Evolutionary conservation across 441 rosid species (phyloP), one percentile per base, ranked within the genome.

Genomic region (Adansonia madagascariensis): DNA sequence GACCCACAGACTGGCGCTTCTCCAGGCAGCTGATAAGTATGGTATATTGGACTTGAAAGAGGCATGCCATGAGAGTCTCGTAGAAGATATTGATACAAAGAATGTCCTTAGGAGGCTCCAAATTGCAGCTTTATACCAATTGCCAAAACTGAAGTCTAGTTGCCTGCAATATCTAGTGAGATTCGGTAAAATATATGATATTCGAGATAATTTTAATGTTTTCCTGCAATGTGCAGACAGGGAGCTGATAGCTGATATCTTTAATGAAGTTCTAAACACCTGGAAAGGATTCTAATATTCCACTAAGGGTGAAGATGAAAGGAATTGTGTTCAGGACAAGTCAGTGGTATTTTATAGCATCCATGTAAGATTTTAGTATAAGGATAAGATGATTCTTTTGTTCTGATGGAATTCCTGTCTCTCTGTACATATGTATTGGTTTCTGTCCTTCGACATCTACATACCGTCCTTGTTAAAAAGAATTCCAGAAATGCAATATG

Each of bases 101-200:
- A 95, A 95, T 73, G 96, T 95, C 0, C 91, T 95, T 0, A 96
- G 89, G 82, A 89, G 98, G 86, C 93, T 95, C n/a, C 96, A 91
- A 55, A 91, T 78, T 61, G 95, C 97, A 12, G 82, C 85, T 50
- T 82, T 92, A 1, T 95, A 87, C 70, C 88, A 86, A 61, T 77
- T 95, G 78, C 89, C 88, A 14, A 88, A 91, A 63, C 86, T 95
- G 81, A 95, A 92, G 87, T 76, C 75, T 44, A 80, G 91, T 85
- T 93, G 99, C 88, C 73, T 92, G 96, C 80, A 63, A 82, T 95
- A 95, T 84, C 98, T 93, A 8, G 93, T 91, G 88, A 93, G 85
- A 90, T 95, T 95, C 74, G 93, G 97, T 44, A 93, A 93, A 85
- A 91, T 95, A 84, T 92, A 73, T 31, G 99, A 95, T 70, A 95